phyloP scores from a whole-genome alignment of 768 basidiomycete genomes.

The Strobilomyces dryophilus region DNA sequence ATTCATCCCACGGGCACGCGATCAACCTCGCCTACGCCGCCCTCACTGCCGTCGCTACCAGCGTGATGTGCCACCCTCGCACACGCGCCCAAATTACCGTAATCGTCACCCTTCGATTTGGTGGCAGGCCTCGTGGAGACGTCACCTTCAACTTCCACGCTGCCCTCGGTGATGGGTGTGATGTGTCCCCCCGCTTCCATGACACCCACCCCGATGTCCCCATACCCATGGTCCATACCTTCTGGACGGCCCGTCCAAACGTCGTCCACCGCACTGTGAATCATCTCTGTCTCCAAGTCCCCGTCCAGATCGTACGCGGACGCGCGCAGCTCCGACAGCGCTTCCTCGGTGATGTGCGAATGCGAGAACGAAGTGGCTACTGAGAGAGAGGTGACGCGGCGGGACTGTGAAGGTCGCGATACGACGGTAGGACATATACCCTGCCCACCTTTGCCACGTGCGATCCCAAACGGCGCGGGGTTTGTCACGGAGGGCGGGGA shows the following conservation, averaged over 20 bases:
- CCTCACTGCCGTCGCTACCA: background rate
- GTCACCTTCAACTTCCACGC: constrained; percentile 4
- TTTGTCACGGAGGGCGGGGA: background rate
- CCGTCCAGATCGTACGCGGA: constrained; percentile 26
- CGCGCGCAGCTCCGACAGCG: constrained; percentile 16
- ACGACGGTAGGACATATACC: background rate
- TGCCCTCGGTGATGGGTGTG: background rate
- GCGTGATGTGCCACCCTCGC: background rate
- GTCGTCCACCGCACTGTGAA: constrained; percentile 22
- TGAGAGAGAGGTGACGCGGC: constrained; percentile 20
- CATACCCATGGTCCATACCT: constrained; percentile 11
- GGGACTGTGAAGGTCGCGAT: constrained; percentile 10
- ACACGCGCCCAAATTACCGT: constrained; percentile 10
- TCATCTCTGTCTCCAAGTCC: constrained; percentile 25
- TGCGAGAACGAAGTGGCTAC: constrained; percentile 21
- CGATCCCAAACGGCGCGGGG: background rate
- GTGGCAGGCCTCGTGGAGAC: background rate
- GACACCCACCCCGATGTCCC: background rate
- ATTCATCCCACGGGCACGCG: background rate
- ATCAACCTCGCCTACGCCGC: background rate
- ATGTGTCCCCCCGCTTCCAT: constrained; percentile 2
- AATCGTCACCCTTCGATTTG: constrained; percentile 4
- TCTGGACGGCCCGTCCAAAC: constrained; percentile 8
- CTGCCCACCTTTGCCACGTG: background rate
- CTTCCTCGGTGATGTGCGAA: constrained; percentile 24